Evolutionary conservation across 1,284 basidiomycete species (phyloP), one percentile per base, ranked within the genome.

Genomic region (Clitocybe nebularis): DNA sequence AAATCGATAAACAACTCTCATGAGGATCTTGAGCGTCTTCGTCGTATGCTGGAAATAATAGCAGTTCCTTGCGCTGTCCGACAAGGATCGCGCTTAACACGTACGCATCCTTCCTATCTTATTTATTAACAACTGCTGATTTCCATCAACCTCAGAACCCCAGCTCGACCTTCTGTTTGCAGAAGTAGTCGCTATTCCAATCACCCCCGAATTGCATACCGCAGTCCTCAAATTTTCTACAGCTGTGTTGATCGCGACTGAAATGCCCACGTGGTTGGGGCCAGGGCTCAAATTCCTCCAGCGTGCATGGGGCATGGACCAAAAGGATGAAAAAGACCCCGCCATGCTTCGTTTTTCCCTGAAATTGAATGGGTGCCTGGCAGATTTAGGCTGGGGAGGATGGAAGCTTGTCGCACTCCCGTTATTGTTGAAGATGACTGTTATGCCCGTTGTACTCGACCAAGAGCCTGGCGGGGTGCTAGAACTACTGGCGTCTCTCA

Each of bases 341-440:
- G 23, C 23, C 4, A 36, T 14, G 10, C 59, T 65, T 10, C 36
- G 53, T 3, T 78, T 84, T 47, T 76, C 72, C 0, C 52, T 79
- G 10, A 69, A 71, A 25, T 60, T 89, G 8, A 71, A 76, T 21
- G 79, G 79, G 1, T 64, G 72, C 2, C 68, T 89, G 5, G 71
- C 77, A 1, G 79, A 84, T 37, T 57, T 81, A 6, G 70, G 68
- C 1, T 89, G 86, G 84, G 77, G 76, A 23, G 86, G 84, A 1
- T 88, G 85, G 83, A 84, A 77, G 52, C 64, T 78, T 25, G 59
- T 88, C 17, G 81, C 75, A 16, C 56, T 80, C 1, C 80, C 84
- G 1, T 60, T 71, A 11, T 56, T 87, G 16, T 52, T 79, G 17
- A 77, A 77, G 52, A 64, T 67, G 24, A 75, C 75, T 0, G 39